Conservation (phyloP, 768 basidiomycete genomes). For the Arthromyces matolae region DNA sequence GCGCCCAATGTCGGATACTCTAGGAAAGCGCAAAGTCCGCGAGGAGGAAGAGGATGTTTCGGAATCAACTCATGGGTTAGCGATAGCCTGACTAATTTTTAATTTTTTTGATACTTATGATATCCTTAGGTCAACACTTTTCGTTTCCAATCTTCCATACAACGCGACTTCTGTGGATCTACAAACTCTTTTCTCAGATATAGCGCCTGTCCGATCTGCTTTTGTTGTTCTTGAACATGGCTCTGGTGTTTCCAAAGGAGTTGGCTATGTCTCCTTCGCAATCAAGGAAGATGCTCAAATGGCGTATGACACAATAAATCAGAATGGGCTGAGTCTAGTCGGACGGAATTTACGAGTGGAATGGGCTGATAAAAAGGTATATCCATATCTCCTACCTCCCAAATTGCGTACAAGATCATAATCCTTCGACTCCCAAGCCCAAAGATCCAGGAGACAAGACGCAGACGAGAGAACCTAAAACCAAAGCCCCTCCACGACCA, state of each 20-base stretch:
- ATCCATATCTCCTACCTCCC: slow-evolving; percentile 8
- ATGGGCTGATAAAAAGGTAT: slow-evolving; percentile 80
- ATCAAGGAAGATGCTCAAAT: slow-evolving; percentile 83
- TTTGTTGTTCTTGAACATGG: slow-evolving; percentile 87
- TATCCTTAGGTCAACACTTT: slow-evolving; percentile 70
- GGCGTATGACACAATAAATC: slow-evolving; percentile 60
- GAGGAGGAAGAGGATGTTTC: slow-evolving; percentile 28
- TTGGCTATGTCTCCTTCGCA: slow-evolving; percentile 94
- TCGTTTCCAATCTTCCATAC: slow-evolving; percentile 91
- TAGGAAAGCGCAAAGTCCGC: slow-evolving; percentile 44
- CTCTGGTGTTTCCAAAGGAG: slow-evolving; percentile 81
- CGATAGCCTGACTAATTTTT: background rate
- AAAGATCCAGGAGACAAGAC: slow-evolving; percentile 39
- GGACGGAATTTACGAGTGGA: slow-evolving; percentile 69
- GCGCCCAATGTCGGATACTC: slow-evolving; percentile 27
- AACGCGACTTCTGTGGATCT: slow-evolving; percentile 87
- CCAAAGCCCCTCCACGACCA: slow-evolving; percentile 31
- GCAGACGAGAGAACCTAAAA: slow-evolving; percentile 38
- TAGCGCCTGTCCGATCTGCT: slow-evolving; percentile 90
- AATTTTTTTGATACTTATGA: slow-evolving; percentile 6
- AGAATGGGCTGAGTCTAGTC: slow-evolving; percentile 61
- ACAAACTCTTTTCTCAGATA: slow-evolving; percentile 89
- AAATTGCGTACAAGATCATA: background rate
- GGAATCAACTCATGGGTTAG: slow-evolving; percentile 32
- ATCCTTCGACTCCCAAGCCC: slow-evolving; percentile 34